phyloP scores from a whole-genome alignment of 202 grass and related monocot genomes.

The Zoysia matrella region DNA sequence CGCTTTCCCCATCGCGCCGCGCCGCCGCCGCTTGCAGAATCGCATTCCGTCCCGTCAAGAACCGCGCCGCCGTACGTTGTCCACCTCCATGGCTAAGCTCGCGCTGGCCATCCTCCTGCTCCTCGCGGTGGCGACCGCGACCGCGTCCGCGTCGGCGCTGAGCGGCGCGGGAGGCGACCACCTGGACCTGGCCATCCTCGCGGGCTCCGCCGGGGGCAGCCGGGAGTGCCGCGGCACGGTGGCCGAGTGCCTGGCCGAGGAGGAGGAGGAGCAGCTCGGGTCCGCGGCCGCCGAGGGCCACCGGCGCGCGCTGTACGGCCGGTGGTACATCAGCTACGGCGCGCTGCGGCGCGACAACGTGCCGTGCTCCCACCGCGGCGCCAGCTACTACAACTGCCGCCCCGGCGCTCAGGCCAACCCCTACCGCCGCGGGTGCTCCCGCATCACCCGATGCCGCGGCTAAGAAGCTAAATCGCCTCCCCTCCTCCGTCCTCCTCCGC shows the following conservation, averaged over 20 bases:
- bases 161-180: constrained; percentile 38
- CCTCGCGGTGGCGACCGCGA: constrained; percentile 19
- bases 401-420: constrained; percentile 75
- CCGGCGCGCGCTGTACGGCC: constrained; percentile 48
- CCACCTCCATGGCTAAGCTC: constrained; percentile 46
- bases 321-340: constrained; percentile 16
- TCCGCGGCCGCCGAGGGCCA: constrained; percentile 36
- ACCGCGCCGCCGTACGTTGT: too few relatives aligned
- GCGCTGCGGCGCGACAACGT: constrained; percentile 67
- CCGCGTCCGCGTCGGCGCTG: constrained; percentile 10
- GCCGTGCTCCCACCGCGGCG: constrained; percentile 75
- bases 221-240: constrained; percentile 55
- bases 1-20: constrained; percentile 5
- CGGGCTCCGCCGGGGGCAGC: background rate
- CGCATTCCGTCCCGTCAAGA: too few relatives aligned
- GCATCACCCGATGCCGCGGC: constrained; percentile 83
- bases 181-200: constrained; percentile 54
- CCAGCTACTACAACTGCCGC: constrained; percentile 94
- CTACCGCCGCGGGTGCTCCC: constrained; percentile 80
- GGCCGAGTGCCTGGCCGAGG: constrained; percentile 50
- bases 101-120: constrained; percentile 39
- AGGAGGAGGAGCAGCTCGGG: constrained; percentile 35
- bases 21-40: too few relatives aligned
- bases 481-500: too few relatives aligned
- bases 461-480: too few relatives aligned